These are phyloP conservation scores for Chaetomium cochliodes DNA, from an alignment of 495 filamentous ascomycete genomes.

Conservation along the genomic window DNA sequence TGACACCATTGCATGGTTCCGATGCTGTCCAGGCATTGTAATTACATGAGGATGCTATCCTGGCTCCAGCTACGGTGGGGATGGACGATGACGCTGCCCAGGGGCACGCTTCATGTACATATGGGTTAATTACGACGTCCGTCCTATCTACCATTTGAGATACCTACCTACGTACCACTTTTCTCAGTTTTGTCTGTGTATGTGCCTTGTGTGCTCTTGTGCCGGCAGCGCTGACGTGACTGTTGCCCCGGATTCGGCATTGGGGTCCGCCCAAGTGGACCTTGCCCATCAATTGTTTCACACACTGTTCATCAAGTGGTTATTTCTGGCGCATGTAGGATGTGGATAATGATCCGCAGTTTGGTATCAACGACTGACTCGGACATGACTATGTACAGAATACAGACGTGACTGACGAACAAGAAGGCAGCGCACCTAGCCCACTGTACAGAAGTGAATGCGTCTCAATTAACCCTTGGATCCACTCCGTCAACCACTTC, in stretches of 20 bases:
- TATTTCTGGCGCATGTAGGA: not conserved
- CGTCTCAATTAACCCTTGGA: not conserved
- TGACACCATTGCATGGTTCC: not conserved
- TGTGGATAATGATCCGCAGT: not conserved
- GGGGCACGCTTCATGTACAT: conserved; percentile 13
- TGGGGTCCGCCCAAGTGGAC: too few relatives aligned
- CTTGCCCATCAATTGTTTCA: not conserved
- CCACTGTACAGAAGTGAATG: not conserved
- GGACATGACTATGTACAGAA: too few relatives aligned
- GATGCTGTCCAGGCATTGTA: not conserved
- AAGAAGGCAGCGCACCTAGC: not conserved
- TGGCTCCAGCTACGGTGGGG: not conserved
- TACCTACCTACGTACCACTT: too few relatives aligned
- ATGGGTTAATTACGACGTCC: conserved; percentile 13
- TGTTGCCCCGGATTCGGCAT: too few relatives aligned
- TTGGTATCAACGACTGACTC: not conserved
- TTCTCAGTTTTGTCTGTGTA: too few relatives aligned
- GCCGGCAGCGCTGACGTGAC: too few relatives aligned
- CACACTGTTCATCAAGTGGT: not conserved
- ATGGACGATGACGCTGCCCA: not conserved
- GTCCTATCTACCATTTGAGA: not conserved
- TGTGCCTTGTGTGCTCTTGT: too few relatives aligned
- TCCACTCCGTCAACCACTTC: too few relatives aligned
- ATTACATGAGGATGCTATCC: not conserved
- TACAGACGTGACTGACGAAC: not conserved